Evolutionary conservation across 1,284 basidiomycete species (phyloP).

Genomic region (Ustilago nuda): DNA sequence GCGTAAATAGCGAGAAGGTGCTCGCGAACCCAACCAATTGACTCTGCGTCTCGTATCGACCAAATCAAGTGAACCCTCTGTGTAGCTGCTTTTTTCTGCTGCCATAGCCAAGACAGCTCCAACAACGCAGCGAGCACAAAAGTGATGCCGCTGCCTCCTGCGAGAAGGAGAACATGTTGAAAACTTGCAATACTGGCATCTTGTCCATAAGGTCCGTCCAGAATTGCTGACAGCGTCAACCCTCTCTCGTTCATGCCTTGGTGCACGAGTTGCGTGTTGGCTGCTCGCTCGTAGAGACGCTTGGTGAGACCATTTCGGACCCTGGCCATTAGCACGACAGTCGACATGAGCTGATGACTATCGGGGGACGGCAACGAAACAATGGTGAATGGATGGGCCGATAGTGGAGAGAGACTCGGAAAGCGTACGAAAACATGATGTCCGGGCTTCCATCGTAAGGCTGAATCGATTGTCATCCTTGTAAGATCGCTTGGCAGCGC

Average conservation of each 20-base stretch:
- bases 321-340: constrained; percentile 49
- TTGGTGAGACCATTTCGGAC: constrained; percentile 48
- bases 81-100: constrained; percentile 26
- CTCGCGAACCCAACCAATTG: constrained; percentile 26
- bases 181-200: constrained; percentile 38
- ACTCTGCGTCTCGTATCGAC: constrained; percentile 34
- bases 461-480: constrained; percentile 51
- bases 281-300: constrained; percentile 25
- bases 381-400: constrained; percentile 65
- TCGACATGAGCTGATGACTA: constrained; percentile 36
- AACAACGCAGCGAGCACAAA: constrained; percentile 49
- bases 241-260: not conserved
- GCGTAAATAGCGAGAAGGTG: constrained; percentile 27
- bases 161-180: constrained; percentile 40
- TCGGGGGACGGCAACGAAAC: constrained; percentile 51
- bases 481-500: constrained; percentile 41
- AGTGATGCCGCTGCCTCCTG: constrained; percentile 57
- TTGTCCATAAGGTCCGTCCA: constrained; percentile 61
- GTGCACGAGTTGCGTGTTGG: not conserved
- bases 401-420: constrained; percentile 46
- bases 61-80: constrained; percentile 31
- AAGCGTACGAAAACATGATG: constrained; percentile 65
- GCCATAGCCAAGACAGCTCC: constrained; percentile 51
- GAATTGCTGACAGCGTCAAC: constrained; percentile 28
- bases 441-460: constrained; percentile 58